Conservation (phyloP, 441 rosid species). For the Cnidoscolus chayamansa region DNA sequence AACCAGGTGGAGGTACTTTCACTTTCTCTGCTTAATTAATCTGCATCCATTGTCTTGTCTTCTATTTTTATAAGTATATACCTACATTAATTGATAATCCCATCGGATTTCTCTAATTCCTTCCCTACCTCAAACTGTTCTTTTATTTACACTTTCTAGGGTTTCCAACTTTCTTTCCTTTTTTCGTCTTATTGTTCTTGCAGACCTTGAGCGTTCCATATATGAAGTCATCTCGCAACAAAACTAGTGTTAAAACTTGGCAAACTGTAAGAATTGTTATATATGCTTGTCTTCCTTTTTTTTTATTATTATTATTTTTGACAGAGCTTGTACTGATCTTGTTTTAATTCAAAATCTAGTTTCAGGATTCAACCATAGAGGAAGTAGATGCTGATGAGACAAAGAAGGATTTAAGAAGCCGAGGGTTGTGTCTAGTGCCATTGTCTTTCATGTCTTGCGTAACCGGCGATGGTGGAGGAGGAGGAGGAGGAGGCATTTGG, state of each 20-base stretch:
- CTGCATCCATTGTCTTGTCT: neutral
- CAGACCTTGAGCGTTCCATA: constrained; percentile 89
- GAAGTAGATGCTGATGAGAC: constrained; percentile 35
- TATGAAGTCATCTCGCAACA: constrained; percentile 64
- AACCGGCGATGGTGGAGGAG: constrained; percentile 34
- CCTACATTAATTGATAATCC: too few relatives aligned
- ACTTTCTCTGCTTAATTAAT: constrained; percentile 16
- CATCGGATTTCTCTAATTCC: too few relatives aligned
- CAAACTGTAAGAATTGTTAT: constrained; percentile 40
- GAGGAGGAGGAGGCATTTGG: constrained; percentile 50
- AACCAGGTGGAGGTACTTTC: constrained; percentile 82
- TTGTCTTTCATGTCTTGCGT: constrained; percentile 74
- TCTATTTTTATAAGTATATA: too few relatives aligned
- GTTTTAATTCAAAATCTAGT: neutral
- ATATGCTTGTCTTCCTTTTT: too few relatives aligned
- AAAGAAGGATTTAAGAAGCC: constrained; percentile 57
- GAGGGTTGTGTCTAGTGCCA: constrained; percentile 89
- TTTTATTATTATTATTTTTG: too few relatives aligned
- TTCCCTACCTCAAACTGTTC: too few relatives aligned
- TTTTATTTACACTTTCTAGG: too few relatives aligned
- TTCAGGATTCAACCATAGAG: constrained; percentile 36
- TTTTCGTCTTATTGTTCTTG: neutral
- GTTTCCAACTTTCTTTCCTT: too few relatives aligned
- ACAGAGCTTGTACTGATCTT: too few relatives aligned
- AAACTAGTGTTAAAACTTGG: constrained; percentile 29